These are phyloP conservation scores for Comarum palustre DNA, from an alignment of 306 rosid species.

Conservation along the genomic window DNA sequence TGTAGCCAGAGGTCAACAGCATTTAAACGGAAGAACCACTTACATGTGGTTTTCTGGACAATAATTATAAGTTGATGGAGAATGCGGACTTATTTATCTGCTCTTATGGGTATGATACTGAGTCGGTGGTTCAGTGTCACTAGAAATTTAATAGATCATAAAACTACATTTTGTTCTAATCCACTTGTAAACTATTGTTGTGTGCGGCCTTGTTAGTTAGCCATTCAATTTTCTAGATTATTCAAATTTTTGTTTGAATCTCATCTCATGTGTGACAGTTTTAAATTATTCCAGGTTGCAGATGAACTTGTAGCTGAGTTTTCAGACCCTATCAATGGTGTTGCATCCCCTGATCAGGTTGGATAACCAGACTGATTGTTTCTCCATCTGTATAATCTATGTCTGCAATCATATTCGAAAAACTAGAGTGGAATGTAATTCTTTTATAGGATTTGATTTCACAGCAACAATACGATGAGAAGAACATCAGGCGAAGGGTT, in stretches of 20 bases:
- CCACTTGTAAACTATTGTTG: neutral
- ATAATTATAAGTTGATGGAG: neutral
- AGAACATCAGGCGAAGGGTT: slow-evolving; percentile 91
- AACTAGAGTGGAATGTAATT: slow-evolving; percentile 1
- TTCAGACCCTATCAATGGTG: slow-evolving; percentile 63
- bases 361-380: slow-evolving; percentile 1
- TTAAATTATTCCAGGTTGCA: slow-evolving; percentile 63
- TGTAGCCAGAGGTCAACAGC: neutral
- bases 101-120: neutral
- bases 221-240: neutral
- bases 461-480: slow-evolving; percentile 98
- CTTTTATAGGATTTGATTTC: slow-evolving; percentile 19
- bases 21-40: neutral
- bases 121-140: neutral
- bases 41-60: neutral
- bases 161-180: neutral
- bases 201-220: neutral
- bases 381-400: slow-evolving; percentile 15
- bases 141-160: neutral
- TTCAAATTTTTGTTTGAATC: neutral
- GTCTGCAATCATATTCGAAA: slow-evolving; percentile 16
- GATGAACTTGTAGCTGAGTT: slow-evolving; percentile 99
- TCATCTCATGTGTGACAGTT: slow-evolving; percentile 26
- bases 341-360: slow-evolving; percentile 90
- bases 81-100: neutral